Base-by-base conservation (phyloP, 2,329 filamentous ascomycete genomes). In the Hypoxylon sp. region DNA sequence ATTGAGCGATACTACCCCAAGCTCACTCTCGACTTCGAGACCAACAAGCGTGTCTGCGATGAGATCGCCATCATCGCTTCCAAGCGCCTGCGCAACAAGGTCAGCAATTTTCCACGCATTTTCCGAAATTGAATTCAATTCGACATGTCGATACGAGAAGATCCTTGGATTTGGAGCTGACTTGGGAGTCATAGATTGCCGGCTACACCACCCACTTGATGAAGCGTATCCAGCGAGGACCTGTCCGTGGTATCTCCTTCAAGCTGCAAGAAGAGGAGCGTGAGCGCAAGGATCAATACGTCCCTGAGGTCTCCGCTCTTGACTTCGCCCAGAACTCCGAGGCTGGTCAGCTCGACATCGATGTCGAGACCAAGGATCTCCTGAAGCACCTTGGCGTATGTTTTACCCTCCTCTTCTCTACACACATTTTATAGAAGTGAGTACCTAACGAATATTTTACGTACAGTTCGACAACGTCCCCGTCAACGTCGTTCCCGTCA, bases 181-280 rank as follows among this genome's bases (percentile, higher is more conserved):
- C 27, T 16, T 45, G 26, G 15, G 52, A 11, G 52, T 51, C 16
- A 35, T 30, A 93, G 90, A 95, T 96, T 82, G 92, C 94, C 73
- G 94, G 94, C 71, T 97, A 96, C 87, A 96, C 93, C 71, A 97
- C 94, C 67, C 91, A 96, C 76, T 77, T 95, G 79, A 99, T 99
- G 95, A 97, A 97, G 88, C 94, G 94, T 80, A 99, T 99, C 71
- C 94, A 97, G 85, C 91, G 94, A 77, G 94, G 94, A 65, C 94
- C 94, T 65, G 94, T 99, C 79, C 95, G 94, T 71, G 94, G 94
- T 84, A 99, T 99, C 81, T 99, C 95, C 79, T 99, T 99, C 92
- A 99, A 99, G 87, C 90, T 99, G 59, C 94, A 99, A 83, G 94
- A 99, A 84, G 94, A 99, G 84, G 94, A 99, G 88, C 91, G 94